Percentiles rank a stretch among this genome's conserved stretches.
Evolutionary conservation across 768 basidiomycete genomes (phyloP).

Genomic region (Macrocybe gigantea): DNA sequence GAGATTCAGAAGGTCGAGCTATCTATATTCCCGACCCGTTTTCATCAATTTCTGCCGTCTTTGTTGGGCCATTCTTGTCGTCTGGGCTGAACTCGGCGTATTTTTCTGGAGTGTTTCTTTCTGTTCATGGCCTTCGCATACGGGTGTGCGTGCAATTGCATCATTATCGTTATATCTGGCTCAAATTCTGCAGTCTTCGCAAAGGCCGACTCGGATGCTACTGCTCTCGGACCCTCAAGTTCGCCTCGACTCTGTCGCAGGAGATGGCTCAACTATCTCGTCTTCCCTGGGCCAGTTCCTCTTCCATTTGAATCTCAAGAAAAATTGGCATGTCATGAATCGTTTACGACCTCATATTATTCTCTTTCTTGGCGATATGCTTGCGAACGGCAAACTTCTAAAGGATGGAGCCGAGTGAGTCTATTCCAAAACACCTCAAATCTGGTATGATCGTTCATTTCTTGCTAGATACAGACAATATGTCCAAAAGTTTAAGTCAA

Average conservation of each 20-base stretch:
- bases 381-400: conserved; percentile 72
- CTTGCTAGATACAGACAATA: conserved; percentile 67
- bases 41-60: conserved; percentile 41
- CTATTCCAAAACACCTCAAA: conserved; percentile 1
- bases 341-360: conserved; percentile 62
- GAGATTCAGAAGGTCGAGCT: conserved; percentile 8
- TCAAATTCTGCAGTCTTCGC: conserved; percentile 8
- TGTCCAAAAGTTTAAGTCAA: conserved; percentile 57
- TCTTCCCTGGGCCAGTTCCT: conserved; percentile 38
- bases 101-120: conserved; percentile 41
- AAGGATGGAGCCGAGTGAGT: conserved; percentile 70
- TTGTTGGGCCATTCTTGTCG: conserved; percentile 55
- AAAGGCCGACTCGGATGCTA: conserved; percentile 51
- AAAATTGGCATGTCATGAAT: conserved; percentile 72
- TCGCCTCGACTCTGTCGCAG: conserved; percentile 61
- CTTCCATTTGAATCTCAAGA: conserved; percentile 68
- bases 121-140: conserved; percentile 53
- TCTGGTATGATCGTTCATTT: background rate
- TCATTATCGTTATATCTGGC: background rate
- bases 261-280: conserved; percentile 33
- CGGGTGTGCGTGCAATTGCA: conserved; percentile 22
- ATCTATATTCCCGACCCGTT: conserved; percentile 13
- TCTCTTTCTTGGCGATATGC: conserved; percentile 88
- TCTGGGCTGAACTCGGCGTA: conserved; percentile 66
- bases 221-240: conserved; percentile 88